Conservation (phyloP, 208 protist species). For the Crithidia fasciculata region DNA sequence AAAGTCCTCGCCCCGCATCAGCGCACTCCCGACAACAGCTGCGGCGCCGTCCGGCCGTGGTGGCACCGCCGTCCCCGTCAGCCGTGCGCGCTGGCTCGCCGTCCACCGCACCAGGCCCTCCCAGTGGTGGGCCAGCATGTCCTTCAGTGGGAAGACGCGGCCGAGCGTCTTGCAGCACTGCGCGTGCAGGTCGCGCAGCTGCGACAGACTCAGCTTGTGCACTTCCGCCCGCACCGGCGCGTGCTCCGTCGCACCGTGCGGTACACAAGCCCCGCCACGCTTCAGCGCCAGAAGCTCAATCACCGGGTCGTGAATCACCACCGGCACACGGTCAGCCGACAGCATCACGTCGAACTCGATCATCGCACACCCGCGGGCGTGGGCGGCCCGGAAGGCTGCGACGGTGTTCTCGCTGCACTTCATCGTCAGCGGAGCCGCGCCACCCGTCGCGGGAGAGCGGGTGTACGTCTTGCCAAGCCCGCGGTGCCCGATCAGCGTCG, state of each 20-base stretch:
- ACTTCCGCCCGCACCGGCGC: slow-evolving; percentile 59
- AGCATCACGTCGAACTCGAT: slow-evolving; percentile 89
- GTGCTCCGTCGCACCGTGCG: slow-evolving; percentile 19
- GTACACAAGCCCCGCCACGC: slow-evolving; percentile 10
- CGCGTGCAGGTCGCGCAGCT: slow-evolving; percentile 60
- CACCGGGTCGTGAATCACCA: slow-evolving; percentile 83
- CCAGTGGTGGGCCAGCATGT: slow-evolving; percentile 72
- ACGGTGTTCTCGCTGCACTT: slow-evolving; percentile 86
- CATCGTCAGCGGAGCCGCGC: slow-evolving; percentile 26
- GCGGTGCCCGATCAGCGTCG: slow-evolving; percentile 78
- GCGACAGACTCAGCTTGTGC: slow-evolving; percentile 64
- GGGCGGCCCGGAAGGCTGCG: slow-evolving; percentile 70
- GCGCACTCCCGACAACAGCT: slow-evolving; percentile 12
- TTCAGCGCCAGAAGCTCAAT: slow-evolving; percentile 73
- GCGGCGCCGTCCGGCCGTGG: not conserved
- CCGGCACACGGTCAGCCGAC: slow-evolving; percentile 71
- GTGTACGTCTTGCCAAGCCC: slow-evolving; percentile 86
- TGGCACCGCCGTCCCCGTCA: slow-evolving; percentile 13
- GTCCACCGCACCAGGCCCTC: slow-evolving; percentile 27
- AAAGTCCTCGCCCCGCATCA: slow-evolving; percentile 68
- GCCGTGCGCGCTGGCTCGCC: slow-evolving; percentile 1
- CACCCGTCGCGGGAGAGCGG: slow-evolving; percentile 21
- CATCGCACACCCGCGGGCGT: slow-evolving; percentile 74
- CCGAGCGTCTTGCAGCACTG: slow-evolving; percentile 65
- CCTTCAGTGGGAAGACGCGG: slow-evolving; percentile 47